Conservation (phyloP, 169 alveolate genomes). For the Eimeria mitis region DNA sequence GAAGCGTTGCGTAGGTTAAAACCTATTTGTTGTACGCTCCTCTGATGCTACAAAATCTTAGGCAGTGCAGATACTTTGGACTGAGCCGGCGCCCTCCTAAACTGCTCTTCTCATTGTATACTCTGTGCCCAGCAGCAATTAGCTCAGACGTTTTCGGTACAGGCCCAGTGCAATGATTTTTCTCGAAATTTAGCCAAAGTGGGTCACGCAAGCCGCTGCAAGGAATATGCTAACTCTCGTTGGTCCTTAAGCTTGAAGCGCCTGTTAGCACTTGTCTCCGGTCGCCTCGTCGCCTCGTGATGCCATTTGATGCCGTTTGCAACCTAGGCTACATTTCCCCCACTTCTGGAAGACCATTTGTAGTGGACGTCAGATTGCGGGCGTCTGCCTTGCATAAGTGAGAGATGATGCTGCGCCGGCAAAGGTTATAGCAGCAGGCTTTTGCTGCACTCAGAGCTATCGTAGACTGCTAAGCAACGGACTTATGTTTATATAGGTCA, state of each 20-base stretch:
- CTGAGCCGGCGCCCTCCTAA: background rate
- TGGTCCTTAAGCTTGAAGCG: background rate
- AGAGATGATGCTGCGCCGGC: conserved; percentile 3
- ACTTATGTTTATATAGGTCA: background rate
- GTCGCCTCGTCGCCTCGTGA: background rate
- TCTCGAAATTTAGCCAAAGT: background rate
- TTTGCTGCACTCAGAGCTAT: background rate
- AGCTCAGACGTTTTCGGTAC: background rate
- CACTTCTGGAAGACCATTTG: background rate
- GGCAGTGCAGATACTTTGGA: background rate
- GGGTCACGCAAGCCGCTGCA: background rate
- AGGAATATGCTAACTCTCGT: background rate
- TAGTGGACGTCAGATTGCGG: background rate
- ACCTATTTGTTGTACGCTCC: background rate
- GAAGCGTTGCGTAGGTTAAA: background rate
- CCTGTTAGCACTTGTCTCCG: background rate
- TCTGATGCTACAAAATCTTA: background rate
- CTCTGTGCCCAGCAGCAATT: background rate
- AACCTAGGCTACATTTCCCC: background rate
- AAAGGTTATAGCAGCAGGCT: background rate
- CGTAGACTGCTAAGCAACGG: background rate
- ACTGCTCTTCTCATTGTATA: background rate
- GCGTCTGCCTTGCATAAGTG: background rate
- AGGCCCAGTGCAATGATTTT: background rate
- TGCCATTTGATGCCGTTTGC: background rate